Conservation (phyloP, 208 protist species). For the Endotrypanum monterogeii region DNA sequence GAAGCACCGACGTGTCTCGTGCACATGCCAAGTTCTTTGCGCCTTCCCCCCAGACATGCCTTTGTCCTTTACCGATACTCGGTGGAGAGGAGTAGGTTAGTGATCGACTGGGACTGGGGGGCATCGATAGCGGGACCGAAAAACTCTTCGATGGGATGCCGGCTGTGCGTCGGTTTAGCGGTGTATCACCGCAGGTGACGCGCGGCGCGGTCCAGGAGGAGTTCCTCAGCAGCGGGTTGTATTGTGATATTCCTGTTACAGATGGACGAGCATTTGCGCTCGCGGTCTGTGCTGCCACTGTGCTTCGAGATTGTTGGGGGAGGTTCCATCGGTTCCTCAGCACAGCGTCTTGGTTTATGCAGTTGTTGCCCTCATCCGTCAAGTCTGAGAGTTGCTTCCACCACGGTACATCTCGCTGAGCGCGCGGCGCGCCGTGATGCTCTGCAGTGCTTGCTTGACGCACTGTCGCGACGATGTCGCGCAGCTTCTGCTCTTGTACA, state of each 20-base stretch:
- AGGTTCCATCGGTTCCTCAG: slow-evolving; percentile 9
- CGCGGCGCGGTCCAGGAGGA: background rate
- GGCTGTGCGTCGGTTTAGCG: background rate
- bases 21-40: background rate
- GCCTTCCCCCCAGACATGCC: background rate
- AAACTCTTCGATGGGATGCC: background rate
- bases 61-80: slow-evolving; percentile 1
- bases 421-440: slow-evolving; percentile 3
- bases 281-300: background rate
- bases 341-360: slow-evolving; percentile 10
- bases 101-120: slow-evolving; percentile 26
- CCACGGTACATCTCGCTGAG: slow-evolving; percentile 14
- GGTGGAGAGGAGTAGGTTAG: slow-evolving; percentile 28
- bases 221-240: background rate
- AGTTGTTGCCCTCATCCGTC: slow-evolving; percentile 7
- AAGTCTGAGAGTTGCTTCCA: background rate
- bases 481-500: background rate
- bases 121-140: background rate
- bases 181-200: background rate
- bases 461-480: slow-evolving; percentile 11
- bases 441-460: slow-evolving; percentile 18
- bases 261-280: background rate
- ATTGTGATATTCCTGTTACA: background rate
- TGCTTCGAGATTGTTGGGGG: slow-evolving; percentile 1
- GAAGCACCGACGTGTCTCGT: background rate